These are phyloP conservation scores for Calophaca sinica DNA, from an alignment of 306 rosid species.

Conservation along the genomic window DNA sequence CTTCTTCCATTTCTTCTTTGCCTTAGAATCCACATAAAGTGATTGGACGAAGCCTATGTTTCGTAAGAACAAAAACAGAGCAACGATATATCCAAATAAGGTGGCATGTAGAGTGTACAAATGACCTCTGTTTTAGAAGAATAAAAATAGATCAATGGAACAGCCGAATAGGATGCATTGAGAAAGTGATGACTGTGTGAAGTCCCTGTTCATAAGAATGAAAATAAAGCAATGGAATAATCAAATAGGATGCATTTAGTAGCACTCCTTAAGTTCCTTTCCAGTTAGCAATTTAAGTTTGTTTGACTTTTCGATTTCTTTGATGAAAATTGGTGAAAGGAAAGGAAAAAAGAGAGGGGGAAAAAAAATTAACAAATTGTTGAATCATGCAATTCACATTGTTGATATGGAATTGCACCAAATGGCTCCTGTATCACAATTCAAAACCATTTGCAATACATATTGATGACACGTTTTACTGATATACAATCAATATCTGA, in stretches of 20 bases:
- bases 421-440: neutral
- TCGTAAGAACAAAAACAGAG: neutral
- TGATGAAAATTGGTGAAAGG: neutral
- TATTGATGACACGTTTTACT: neutral
- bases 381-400: neutral
- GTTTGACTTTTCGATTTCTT: neutral
- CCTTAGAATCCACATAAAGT: neutral
- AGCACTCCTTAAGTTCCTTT: neutral
- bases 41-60: neutral
- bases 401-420: neutral
- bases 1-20: neutral
- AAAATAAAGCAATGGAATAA: neutral
- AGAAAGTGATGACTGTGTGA: neutral
- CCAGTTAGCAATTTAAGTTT: constrained; percentile 6
- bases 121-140: neutral
- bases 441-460: neutral
- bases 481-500: too few relatives aligned
- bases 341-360: neutral
- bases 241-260: neutral
- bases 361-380: neutral
- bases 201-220: neutral
- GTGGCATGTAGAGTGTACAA: neutral
- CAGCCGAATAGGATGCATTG: constrained; percentile 1
- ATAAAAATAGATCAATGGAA: neutral
- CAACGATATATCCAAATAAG: neutral